Percentiles rank a stretch among this genome's conserved stretches.
Conservation (phyloP, 225 moss, liverwort and hornwort genomes). For the Marchantia paleacea region DNA sequence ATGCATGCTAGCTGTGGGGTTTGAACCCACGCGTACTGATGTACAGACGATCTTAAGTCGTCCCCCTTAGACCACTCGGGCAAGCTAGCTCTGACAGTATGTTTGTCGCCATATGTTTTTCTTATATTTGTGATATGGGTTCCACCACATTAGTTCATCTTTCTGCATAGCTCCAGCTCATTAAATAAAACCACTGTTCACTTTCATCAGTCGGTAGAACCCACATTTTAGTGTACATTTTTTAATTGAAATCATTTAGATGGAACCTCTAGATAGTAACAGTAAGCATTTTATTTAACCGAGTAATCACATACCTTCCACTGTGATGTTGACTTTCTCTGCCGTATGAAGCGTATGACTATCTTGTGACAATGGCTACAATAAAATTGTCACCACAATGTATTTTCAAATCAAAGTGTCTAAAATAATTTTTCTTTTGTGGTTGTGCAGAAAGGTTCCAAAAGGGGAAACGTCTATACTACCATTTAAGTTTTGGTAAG, state of each 20-base stretch:
- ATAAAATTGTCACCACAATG: too few relatives aligned
- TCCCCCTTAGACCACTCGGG: constrained; percentile 99
- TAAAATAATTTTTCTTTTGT: not conserved
- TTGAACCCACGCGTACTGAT: constrained; percentile 98
- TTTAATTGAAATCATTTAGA: too few relatives aligned
- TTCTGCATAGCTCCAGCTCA: too few relatives aligned
- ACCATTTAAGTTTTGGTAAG: not conserved
- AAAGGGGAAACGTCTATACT: not conserved
- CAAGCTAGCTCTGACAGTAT: constrained; percentile 54
- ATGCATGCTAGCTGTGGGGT: constrained; percentile 82
- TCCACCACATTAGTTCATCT: not conserved
- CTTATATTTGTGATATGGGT: not conserved
- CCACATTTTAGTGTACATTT: too few relatives aligned
- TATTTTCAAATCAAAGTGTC: not conserved
- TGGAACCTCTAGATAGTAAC: too few relatives aligned
- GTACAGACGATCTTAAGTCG: constrained; percentile 99
- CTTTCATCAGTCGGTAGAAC: too few relatives aligned
- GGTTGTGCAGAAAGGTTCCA: not conserved
- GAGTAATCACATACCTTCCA: not conserved
- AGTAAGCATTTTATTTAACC: not conserved
- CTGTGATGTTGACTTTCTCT: not conserved
- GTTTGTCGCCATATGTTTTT: too few relatives aligned
- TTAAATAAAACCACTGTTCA: too few relatives aligned
- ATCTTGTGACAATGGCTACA: too few relatives aligned
- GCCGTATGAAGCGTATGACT: too few relatives aligned